Percentiles rank a stretch among this genome's conserved stretches.
Evolutionary conservation across 495 filamentous ascomycete species (phyloP).

Genomic region (Neohortaea acidophila): DNA sequence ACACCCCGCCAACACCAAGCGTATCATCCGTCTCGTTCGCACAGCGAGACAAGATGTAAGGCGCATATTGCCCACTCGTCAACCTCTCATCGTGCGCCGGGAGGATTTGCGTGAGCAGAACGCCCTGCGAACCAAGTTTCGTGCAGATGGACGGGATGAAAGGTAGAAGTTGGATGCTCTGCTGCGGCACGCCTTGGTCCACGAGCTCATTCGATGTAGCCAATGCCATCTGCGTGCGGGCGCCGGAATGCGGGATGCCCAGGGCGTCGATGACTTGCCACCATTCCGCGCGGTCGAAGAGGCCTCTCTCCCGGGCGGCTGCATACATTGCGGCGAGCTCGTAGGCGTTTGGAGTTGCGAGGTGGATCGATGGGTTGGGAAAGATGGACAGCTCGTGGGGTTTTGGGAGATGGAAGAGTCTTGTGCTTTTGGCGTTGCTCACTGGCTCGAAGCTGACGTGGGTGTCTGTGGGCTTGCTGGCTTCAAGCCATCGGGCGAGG

Average conservation of each 20-base stretch:
- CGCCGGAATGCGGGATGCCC: constrained; percentile 43
- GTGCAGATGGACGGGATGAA: constrained; percentile 71
- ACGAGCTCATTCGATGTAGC: constrained; percentile 47
- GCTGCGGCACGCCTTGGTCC: constrained; percentile 69
- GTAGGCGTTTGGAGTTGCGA: constrained; percentile 67
- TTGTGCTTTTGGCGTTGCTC: constrained; percentile 55
- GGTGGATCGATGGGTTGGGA: constrained; percentile 46
- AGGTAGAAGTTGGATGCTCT: constrained; percentile 70
- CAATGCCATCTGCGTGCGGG: constrained; percentile 46
- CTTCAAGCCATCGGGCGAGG: constrained; percentile 44
- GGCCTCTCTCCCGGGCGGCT: constrained; percentile 42
- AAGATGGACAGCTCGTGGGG: constrained; percentile 32
- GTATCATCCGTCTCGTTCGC: constrained; percentile 29
- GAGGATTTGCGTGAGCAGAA: constrained; percentile 59
- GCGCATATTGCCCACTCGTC: constrained; percentile 40
- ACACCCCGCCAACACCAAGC: constrained; percentile 56
- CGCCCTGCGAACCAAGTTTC: constrained; percentile 69
- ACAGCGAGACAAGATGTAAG: constrained; percentile 51
- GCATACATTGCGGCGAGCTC: constrained; percentile 66
- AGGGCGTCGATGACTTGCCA: constrained; percentile 65
- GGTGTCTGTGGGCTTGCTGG: constrained; percentile 38
- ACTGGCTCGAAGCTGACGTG: constrained; percentile 85
- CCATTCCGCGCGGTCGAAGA: constrained; percentile 59
- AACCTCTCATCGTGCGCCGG: constrained; percentile 47
- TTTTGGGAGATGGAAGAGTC: constrained; percentile 39